phyloP scores from a whole-genome alignment of 169 alveolate species.

The Condylostoma magnum region DNA sequence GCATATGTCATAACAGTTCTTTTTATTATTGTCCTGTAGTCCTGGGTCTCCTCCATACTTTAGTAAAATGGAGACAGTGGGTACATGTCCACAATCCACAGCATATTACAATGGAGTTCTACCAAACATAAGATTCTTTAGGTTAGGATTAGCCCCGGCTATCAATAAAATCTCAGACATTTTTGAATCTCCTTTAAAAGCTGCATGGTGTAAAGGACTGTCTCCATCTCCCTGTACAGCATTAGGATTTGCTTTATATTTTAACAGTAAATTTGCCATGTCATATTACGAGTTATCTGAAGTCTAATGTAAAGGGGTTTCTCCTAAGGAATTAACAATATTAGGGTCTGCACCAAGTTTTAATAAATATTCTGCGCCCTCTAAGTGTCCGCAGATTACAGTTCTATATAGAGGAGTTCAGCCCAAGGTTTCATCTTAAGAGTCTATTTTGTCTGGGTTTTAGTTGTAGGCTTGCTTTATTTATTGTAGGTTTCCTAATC shows the following conservation, averaged over 20 bases:
- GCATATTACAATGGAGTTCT: conserved; percentile 47
- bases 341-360: conserved; percentile 55
- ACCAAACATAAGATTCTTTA: conserved; percentile 36
- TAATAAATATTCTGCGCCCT: conserved; percentile 35
- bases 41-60: neutral
- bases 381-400: conserved; percentile 48
- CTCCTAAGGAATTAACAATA: conserved; percentile 43
- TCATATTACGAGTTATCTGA: conserved; percentile 33
- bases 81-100: conserved; percentile 8
- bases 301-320: conserved; percentile 51
- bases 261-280: conserved; percentile 33
- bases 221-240: conserved; percentile 24
- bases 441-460: conserved; percentile 5
- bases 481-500: conserved; percentile 8
- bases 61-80: neutral
- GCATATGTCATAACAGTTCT: neutral
- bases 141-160: conserved; percentile 51
- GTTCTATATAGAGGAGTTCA: conserved; percentile 53
- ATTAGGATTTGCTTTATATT: conserved; percentile 27
- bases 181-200: conserved; percentile 37
- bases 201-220: conserved; percentile 51
- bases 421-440: conserved; percentile 51
- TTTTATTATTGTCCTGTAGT: neutral
- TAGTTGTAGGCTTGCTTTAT: neutral
- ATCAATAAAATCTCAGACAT: conserved; percentile 39